Percentiles rank a stretch among this genome's conserved stretches.
Evolutionary conservation across 1,284 basidiomycete species (phyloP).

Genomic region (Stereum hirsutum): DNA sequence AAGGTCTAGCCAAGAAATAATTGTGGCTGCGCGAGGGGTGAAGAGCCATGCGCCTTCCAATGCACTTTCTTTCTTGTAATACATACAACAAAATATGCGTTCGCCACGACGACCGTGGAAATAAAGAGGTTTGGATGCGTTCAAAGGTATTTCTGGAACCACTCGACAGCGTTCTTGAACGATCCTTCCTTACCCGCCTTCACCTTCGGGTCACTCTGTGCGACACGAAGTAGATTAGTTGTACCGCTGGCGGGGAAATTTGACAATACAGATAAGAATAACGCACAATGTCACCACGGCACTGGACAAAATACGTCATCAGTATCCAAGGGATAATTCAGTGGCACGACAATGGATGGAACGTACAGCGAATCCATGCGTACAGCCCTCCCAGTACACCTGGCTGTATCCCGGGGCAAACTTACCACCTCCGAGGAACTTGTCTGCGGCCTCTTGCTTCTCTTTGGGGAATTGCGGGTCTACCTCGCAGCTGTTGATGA

Average conservation of each 20-base stretch:
- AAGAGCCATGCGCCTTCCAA: no score
- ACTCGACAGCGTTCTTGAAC: constrained; percentile 25
- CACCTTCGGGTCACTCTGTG: constrained; percentile 24
- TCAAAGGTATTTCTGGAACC: no score
- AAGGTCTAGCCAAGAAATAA: no score
- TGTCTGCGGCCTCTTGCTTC: constrained; percentile 38
- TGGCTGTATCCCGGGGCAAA: constrained; percentile 38
- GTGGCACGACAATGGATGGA: not conserved
- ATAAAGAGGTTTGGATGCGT: no score
- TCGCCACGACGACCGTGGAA: no score
- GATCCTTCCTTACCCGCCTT: constrained; percentile 27
- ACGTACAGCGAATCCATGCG: constrained; percentile 43
- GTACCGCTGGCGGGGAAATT: not conserved
- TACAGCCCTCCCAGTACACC: constrained; percentile 31
- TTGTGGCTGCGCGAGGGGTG: no score
- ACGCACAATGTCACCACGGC: constrained; percentile 22
- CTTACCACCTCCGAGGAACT: constrained; percentile 41
- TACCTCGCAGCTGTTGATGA: constrained; percentile 53
- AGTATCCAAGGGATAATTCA: not conserved
- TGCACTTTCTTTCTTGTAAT: no score
- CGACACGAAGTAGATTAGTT: not conserved
- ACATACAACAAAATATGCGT: no score
- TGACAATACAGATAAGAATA: not conserved
- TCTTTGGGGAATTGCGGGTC: constrained; percentile 43
- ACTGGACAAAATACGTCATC: not conserved